Conservation (phyloP, 768 basidiomycete species). For the Xanthoconium purpureum region DNA sequence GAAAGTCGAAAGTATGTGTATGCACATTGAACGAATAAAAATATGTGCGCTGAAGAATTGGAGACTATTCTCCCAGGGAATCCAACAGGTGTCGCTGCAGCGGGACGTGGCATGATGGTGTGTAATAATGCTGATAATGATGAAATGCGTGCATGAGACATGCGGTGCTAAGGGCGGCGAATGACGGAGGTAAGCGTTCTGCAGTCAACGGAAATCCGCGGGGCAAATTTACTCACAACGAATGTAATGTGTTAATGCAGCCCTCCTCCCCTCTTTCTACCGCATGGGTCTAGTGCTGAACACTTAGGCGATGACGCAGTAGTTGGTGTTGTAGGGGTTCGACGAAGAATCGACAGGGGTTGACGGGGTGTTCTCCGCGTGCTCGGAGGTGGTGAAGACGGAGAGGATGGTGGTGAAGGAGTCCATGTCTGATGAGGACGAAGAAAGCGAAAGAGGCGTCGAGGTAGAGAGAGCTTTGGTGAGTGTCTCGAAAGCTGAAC, state of each 20-base stretch:
- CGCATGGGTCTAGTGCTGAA: not conserved
- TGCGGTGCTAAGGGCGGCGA: slow-evolving; percentile 5
- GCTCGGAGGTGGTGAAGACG: slow-evolving; percentile 7
- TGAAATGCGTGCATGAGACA: slow-evolving; percentile 2
- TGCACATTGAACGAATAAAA: slow-evolving; percentile 19
- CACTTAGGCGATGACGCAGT: slow-evolving; percentile 24
- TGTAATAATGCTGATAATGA: not conserved
- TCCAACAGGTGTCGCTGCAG: slow-evolving; percentile 3
- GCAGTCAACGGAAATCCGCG: not conserved
- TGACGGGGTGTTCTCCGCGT: slow-evolving; percentile 7
- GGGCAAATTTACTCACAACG: slow-evolving; percentile 19
- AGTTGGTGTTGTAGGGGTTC: not conserved
- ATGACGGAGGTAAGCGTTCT: slow-evolving; percentile 6
- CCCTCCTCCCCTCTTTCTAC: not conserved
- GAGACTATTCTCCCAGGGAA: not conserved
- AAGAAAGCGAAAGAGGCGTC: not conserved
- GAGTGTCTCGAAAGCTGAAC: not conserved
- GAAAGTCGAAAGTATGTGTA: slow-evolving; percentile 23
- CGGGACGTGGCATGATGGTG: slow-evolving; percentile 6
- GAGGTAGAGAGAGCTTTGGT: not conserved
- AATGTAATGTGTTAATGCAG: slow-evolving; percentile 4
- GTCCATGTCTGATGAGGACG: slow-evolving; percentile 19
- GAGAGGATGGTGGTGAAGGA: slow-evolving; percentile 17
- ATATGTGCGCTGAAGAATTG: slow-evolving; percentile 7
- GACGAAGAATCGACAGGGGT: slow-evolving; percentile 14